Evolutionary conservation across 495 filamentous ascomycete genomes (phyloP).

Genomic region (Penicillium roqueforti): DNA sequence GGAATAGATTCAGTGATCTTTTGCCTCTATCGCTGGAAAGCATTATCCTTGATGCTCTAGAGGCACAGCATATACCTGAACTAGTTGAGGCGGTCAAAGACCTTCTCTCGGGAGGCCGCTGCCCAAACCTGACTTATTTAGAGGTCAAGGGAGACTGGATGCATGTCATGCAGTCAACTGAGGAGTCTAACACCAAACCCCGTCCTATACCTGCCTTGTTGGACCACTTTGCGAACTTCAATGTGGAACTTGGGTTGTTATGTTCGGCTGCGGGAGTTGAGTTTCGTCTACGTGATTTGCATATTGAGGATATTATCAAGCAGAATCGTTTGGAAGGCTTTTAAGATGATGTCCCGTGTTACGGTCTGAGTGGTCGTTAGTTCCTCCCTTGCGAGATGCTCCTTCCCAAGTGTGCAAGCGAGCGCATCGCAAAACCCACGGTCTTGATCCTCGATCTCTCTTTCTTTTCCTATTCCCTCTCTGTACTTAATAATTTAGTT

Average conservation of each 20-base stretch:
- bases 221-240: background rate
- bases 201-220: background rate
- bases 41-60: background rate
- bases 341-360: background rate
- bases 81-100: background rate
- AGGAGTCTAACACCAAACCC: background rate
- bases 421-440: too few species aligned
- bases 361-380: background rate
- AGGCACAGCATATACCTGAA: background rate
- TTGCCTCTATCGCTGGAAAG: background rate
- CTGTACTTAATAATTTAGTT: too few species aligned
- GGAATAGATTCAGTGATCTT: background rate
- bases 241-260: background rate
- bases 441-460: too few species aligned
- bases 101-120: background rate
- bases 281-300: background rate
- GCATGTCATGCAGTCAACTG: background rate
- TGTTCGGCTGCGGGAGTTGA: background rate
- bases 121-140: constrained; percentile 1
- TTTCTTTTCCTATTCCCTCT: too few species aligned
- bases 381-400: too few species aligned
- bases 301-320: background rate
- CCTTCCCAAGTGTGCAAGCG: too few species aligned
- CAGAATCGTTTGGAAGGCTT: background rate
- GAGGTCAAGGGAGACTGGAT: background rate